Evolutionary conservation across 2,329 filamentous ascomycete genomes (phyloP), one percentile per base, ranked within the genome.

Genomic region (Diaporthe ampelina): DNA sequence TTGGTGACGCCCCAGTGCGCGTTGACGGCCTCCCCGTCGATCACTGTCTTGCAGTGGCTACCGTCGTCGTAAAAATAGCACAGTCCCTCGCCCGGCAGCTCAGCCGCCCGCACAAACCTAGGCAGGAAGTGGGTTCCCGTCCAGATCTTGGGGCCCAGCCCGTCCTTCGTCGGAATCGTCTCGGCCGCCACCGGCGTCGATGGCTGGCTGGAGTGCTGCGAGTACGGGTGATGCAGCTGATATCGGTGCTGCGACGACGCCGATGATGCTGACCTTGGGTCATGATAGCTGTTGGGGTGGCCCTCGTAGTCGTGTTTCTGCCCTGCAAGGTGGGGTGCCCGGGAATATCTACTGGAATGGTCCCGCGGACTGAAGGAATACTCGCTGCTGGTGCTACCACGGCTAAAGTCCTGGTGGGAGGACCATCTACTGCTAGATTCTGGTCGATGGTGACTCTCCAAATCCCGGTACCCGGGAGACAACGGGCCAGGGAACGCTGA

Each of bases 1-100:
- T 98, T 98, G 48, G 95, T 98, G 13, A 97, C 92, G 21, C 95
- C 95, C 95, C 95, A 98, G 78, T 94, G 94, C 1, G 95, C 94
- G 81, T 97, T 98, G 69, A 98, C 95, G 0, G 88, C 88, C 81
- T 97, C 94, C 24, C 95, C 95, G 78, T 97, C 94, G 76, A 97
- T 95, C 37, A 94, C 87, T 50, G 94, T 94, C 79, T 94, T 94
- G 85, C 94, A 96, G 81, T 94, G 92, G 70, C 91, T 93, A 40
- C 94, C 94, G 80, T 97, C 94, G 77, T 96, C 94, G 81, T 97
- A 97, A 76, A 97, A 92, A 81, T 95, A 97, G 84, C 94, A 97
- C 79, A 93, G 82, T 3, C 94, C 94, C 82, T 97, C 94, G 11
- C 94, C 94, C 0, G 93, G 91, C 5, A 97, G 90, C 71, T 94